These are phyloP conservation scores for Collybia sp. DNA, from an alignment of 768 basidiomycete species.

Conservation along the genomic window DNA sequence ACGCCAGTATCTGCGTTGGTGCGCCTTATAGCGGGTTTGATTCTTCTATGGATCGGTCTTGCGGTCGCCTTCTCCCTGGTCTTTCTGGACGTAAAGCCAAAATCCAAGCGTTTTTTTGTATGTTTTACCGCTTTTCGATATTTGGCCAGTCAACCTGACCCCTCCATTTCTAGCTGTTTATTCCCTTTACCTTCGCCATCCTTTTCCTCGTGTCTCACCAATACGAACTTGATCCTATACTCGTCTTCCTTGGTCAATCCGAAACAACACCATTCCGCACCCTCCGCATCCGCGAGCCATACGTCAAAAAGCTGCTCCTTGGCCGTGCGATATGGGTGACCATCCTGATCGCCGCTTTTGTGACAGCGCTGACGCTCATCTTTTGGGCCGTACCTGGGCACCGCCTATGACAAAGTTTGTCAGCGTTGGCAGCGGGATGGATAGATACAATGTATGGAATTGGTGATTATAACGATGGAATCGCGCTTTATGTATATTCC, in stretches of 20 bases:
- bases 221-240: slow-evolving; percentile 94
- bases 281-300: slow-evolving; percentile 87
- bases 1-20: slow-evolving; percentile 89
- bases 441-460: not conserved
- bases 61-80: slow-evolving; percentile 86
- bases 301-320: slow-evolving; percentile 85
- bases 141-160: slow-evolving; percentile 8
- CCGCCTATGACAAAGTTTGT: slow-evolving; percentile 49
- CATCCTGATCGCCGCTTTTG: slow-evolving; percentile 70
- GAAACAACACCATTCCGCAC: slow-evolving; percentile 98
- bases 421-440: not conserved
- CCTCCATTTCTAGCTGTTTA: slow-evolving; percentile 64
- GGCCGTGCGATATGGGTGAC: slow-evolving; percentile 92
- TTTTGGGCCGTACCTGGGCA: slow-evolving; percentile 98
- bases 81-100: slow-evolving; percentile 91
- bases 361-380: slow-evolving; percentile 79
- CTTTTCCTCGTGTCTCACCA: slow-evolving; percentile 93
- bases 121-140: slow-evolving; percentile 29
- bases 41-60: slow-evolving; percentile 94
- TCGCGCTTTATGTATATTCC: too few species aligned
- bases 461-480: too few species aligned
- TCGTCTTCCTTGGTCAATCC: slow-evolving; percentile 89
- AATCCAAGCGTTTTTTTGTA: slow-evolving; percentile 92
- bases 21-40: slow-evolving; percentile 77
- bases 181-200: slow-evolving; percentile 87